Percentiles rank a stretch among this genome's conserved stretches.
Conservation (phyloP, 139 green algal genomes). For the Klebsormidium nitens region DNA sequence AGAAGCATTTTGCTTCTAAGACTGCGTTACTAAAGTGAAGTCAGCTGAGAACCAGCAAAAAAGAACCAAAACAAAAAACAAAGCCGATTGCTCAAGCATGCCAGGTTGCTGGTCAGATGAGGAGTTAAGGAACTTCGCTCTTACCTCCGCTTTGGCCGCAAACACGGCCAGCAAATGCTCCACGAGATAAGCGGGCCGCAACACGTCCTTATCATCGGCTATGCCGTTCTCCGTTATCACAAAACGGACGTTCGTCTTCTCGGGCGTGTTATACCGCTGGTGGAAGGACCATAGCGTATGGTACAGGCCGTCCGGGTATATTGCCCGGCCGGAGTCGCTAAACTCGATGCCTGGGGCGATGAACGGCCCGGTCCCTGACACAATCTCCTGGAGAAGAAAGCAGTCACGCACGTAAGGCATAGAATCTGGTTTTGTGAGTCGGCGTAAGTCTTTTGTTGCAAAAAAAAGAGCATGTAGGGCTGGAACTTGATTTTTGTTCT, state of each 20-base stretch:
- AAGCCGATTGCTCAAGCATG: too few relatives aligned
- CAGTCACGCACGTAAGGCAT: too few relatives aligned
- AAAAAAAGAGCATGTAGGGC: too few relatives aligned
- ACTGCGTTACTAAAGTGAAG: too few relatives aligned
- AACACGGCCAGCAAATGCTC: conserved; percentile 27
- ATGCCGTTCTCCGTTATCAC: conserved; percentile 40
- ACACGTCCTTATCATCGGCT: conserved; percentile 21
- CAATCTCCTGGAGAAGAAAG: conserved; percentile 18
- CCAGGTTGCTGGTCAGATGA: too few relatives aligned
- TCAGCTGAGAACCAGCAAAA: too few relatives aligned
- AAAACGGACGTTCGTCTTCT: not conserved
- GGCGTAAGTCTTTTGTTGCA: too few relatives aligned
- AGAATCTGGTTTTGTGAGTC: too few relatives aligned
- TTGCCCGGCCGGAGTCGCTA: conserved; percentile 15
- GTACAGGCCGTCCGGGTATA: conserved; percentile 38
- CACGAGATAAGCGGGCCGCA: conserved; percentile 24
- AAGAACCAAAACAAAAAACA: too few relatives aligned
- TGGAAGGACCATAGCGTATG: conserved; percentile 19
- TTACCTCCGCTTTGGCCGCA: conserved; percentile 22
- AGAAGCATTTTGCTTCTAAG: too few relatives aligned
- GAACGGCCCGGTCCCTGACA: conserved; percentile 17
- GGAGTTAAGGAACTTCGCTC: too few relatives aligned
- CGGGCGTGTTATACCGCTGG: conserved; percentile 8
- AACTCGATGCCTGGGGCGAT: conserved; percentile 18
- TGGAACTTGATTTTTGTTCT: too few relatives aligned